Conservation (phyloP, 192 early-diverging fungal genomes). For the Endogone sp. region DNA sequence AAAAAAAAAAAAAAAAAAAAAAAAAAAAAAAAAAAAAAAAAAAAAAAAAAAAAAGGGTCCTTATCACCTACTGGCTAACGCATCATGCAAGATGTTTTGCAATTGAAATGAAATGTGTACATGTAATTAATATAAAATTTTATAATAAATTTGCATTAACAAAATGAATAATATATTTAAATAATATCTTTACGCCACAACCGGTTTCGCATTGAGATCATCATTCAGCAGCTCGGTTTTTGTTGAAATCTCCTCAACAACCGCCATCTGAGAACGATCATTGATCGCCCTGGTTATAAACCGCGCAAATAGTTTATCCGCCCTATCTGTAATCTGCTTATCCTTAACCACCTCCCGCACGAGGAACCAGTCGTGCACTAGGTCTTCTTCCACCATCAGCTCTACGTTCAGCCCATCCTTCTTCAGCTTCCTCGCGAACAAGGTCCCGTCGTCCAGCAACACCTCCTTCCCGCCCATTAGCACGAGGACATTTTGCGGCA, state of each 20-base stretch:
- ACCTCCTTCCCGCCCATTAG: conserved; percentile 31
- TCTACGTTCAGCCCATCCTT: conserved; percentile 26
- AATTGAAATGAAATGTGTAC: no score
- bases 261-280: background rate
- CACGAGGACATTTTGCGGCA: conserved; percentile 23
- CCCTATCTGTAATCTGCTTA: conserved; percentile 18
- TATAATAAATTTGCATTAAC: no score
- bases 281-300: background rate
- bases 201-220: no score
- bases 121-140: no score
- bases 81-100: no score
- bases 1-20: no score
- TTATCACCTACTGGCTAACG: no score
- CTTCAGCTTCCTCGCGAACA: conserved; percentile 24
- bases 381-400: conserved; percentile 21
- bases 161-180: no score
- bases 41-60: no score
- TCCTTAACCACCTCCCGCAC: conserved; percentile 35
- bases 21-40: no score
- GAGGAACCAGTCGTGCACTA: conserved; percentile 39
- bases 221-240: no score
- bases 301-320: conserved; percentile 21
- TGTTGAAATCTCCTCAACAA: background rate
- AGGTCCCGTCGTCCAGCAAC: conserved; percentile 27
- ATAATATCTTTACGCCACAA: no score